These are phyloP conservation scores for Naganishia friedmannii DNA, from an alignment of 768 basidiomycete genomes.

Conservation along the genomic window DNA sequence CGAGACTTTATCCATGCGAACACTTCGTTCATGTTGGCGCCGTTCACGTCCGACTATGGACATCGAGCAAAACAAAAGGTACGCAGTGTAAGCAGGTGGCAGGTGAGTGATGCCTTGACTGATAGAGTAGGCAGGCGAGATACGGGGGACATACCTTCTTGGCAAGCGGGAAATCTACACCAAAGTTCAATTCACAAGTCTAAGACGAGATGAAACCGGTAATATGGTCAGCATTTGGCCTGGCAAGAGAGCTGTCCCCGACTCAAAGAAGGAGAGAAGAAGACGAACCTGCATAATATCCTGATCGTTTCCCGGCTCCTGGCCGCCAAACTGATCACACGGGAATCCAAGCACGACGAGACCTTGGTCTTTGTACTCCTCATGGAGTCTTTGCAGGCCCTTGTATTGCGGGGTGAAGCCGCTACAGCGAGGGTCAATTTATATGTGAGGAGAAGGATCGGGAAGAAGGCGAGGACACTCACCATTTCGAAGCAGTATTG, in stretches of 20 bases:
- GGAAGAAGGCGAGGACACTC: constrained; percentile 28
- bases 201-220: constrained; percentile 40
- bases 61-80: background rate
- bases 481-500: constrained; percentile 53
- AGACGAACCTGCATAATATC: constrained; percentile 57
- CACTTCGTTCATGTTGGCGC: constrained; percentile 72
- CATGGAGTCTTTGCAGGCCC: constrained; percentile 76
- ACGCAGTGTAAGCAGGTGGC: background rate
- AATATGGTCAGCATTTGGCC: background rate
- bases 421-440: constrained; percentile 30
- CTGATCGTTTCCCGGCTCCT: constrained; percentile 79
- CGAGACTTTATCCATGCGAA: constrained; percentile 79
- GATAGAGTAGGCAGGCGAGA: too few relatives aligned
- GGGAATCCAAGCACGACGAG: constrained; percentile 86
- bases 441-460: background rate
- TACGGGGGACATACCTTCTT: constrained; percentile 63
- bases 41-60: constrained; percentile 69
- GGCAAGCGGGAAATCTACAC: constrained; percentile 85
- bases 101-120: too few relatives aligned
- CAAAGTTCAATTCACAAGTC: constrained; percentile 78
- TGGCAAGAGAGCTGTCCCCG: too few relatives aligned
- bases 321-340: constrained; percentile 85
- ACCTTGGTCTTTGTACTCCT: constrained; percentile 73
- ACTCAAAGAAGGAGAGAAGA: too few relatives aligned
- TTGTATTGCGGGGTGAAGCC: constrained; percentile 52